Conservation (phyloP, 164 flowering plant genomes). For the Vitis amurensis region DNA sequence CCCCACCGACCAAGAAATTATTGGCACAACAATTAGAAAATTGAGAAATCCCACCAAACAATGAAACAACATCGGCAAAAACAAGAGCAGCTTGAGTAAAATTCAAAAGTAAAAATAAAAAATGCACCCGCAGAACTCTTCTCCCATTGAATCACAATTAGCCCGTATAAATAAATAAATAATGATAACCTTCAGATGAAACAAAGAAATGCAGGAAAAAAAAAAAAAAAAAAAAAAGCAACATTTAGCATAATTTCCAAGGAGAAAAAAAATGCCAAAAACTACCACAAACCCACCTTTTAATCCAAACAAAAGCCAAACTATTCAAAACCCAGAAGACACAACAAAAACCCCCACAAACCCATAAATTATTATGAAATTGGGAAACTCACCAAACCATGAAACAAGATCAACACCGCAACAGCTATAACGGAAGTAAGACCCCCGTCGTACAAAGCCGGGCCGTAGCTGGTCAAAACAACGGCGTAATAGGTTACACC, state of each 20-base stretch:
- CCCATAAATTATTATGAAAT: neutral
- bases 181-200: too few relatives aligned
- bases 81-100: conserved; percentile 30
- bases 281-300: neutral
- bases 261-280: too few relatives aligned
- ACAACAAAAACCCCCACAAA: neutral
- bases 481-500: conserved; percentile 89
- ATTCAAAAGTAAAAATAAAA: neutral
- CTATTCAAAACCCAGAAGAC: neutral
- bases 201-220: too few relatives aligned
- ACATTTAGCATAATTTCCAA: neutral
- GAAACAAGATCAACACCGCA: conserved; percentile 66
- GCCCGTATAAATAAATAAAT: too few relatives aligned
- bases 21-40: neutral
- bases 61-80: conserved; percentile 74
- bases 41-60: conserved; percentile 45
- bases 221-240: neutral
- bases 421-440: conserved; percentile 56
- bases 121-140: too few relatives aligned
- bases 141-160: too few relatives aligned
- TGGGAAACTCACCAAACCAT: conserved; percentile 55
- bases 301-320: neutral
- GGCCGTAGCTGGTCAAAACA: conserved; percentile 76
- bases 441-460: conserved; percentile 60
- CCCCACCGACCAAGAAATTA: neutral